Percentiles rank a stretch among this genome's conserved stretches.
These are phyloP conservation scores for Anisodus acutangulus DNA, from an alignment of 257 asterid genomes.

Conservation along the genomic window DNA sequence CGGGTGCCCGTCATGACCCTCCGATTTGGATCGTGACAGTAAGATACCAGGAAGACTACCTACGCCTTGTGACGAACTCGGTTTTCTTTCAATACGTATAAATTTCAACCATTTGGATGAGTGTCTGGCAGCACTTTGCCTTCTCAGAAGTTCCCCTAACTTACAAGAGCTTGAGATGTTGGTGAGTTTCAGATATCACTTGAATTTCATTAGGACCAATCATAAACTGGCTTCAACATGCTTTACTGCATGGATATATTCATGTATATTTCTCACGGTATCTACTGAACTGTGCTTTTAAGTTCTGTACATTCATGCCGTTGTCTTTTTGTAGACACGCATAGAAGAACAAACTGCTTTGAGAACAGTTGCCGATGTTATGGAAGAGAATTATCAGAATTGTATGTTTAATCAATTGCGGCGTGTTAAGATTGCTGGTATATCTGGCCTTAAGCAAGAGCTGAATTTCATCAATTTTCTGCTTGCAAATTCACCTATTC, in stretches of 20 bases:
- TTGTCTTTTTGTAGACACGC: constrained; percentile 63
- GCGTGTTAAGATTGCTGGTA: constrained; percentile 68
- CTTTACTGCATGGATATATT: constrained; percentile 21
- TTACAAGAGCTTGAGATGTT: constrained; percentile 90
- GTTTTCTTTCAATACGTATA: constrained; percentile 77
- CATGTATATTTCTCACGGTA: background rate
- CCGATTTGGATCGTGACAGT: no score
- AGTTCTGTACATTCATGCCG: background rate
- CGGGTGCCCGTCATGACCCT: no score
- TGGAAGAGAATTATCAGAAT: constrained; percentile 49
- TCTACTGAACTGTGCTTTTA: background rate
- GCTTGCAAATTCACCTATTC: constrained; percentile 72
- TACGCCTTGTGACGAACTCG: constrained; percentile 68
- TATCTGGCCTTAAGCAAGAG: constrained; percentile 68
- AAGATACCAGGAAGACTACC: constrained; percentile 76
- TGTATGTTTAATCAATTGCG: constrained; percentile 58
- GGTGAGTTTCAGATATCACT: constrained; percentile 54
- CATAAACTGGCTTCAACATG: constrained; percentile 11
- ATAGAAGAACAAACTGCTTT: constrained; percentile 55
- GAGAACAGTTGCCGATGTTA: constrained; percentile 34
- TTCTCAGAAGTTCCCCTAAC: constrained; percentile 88
- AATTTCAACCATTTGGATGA: constrained; percentile 72
- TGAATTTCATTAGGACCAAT: background rate
- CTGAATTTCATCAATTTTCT: constrained; percentile 72
- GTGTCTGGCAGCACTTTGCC: constrained; percentile 79